Base-by-base conservation (phyloP, 129 eudicot species). In the Apium graveolens region DNA sequence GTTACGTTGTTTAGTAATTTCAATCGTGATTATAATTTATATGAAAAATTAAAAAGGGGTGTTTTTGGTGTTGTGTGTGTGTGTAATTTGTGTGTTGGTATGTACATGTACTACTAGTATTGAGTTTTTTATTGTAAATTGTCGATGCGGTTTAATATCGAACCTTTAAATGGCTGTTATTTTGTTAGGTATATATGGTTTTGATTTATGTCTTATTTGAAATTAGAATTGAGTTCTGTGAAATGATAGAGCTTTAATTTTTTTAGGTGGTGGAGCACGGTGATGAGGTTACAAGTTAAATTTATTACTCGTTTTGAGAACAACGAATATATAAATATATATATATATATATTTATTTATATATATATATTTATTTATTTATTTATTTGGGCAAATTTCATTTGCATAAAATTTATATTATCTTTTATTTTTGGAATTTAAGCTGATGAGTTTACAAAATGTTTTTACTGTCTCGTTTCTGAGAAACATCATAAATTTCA, bases 1-100 rank as follows among this genome's bases (percentile, higher is more conserved):
- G 45, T 74, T 76, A 76, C 29, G 1, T 43, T 55, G 12, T 14
- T n/a, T 46, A 66, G 43, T 43, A 74, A 81, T 49, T 76, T 72
- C 5, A 27, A 71, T n/a, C 69, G 55, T 8, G 44, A n/a, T 55
- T 46, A 21, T 11, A 37, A 13, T 9, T 27, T 65, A n/a, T 65
- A 57, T 57, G 27, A 1, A 57, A 57, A 0, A 27, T 80, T 63
- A 9, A 49, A 45, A 39, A 35, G 1, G 26, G 2, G 31, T 18
- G 21, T 75, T 2, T 13, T 6, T 75, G 3, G 27, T 10, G n/a
- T 26, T 26, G 53, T 45, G 35, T 42, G 16, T 48, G 21, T 45
- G 49, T 45, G 3, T 45, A 45, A 13, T 45, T 45, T 45, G 3
- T 13, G 49, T 45, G 4, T 48, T 48, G 0, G 5, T 5, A 48